A percentile compares a stretch with the other conserved stretches of the same genome.
Conservation (phyloP, 148 eudicot genomes). For the Agrostemma githago region DNA sequence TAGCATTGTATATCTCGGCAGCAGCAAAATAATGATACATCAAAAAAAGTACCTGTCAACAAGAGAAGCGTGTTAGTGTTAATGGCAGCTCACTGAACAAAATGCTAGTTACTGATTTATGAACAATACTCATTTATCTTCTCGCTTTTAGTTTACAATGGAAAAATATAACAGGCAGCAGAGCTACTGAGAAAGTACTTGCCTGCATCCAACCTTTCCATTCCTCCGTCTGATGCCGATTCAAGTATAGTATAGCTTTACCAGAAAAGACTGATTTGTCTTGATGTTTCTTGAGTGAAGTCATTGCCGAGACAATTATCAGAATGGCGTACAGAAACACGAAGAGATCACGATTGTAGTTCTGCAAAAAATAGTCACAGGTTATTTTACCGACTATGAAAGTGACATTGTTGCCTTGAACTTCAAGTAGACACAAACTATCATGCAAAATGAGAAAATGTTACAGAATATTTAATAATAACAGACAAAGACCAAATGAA, state of each 20-base stretch:
- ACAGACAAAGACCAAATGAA: neutral
- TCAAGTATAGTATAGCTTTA: slow-evolving; percentile 73
- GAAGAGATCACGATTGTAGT: slow-evolving; percentile 88
- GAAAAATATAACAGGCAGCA: neutral
- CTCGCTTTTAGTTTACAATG: neutral
- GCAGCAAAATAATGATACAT: slow-evolving; percentile 97
- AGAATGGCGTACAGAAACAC: slow-evolving; percentile 69
- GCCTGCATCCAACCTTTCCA: slow-evolving; percentile 99
- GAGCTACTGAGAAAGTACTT: slow-evolving; percentile 27
- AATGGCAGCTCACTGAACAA: slow-evolving; percentile 7
- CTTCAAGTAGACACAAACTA: neutral
- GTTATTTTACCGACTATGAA: neutral
- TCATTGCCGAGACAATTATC: slow-evolving; percentile 75
- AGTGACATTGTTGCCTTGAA: slow-evolving; percentile 5
- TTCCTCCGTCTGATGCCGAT: slow-evolving; percentile 97
- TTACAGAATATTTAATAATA: neutral
- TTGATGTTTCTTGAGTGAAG: slow-evolving; percentile 79
- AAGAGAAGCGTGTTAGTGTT: slow-evolving; percentile 16
- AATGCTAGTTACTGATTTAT: neutral
- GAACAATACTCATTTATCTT: neutral
- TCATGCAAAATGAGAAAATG: neutral
- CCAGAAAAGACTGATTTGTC: slow-evolving; percentile 90
- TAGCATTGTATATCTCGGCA: slow-evolving; percentile 88
- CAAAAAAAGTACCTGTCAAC: slow-evolving; percentile 71
- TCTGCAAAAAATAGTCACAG: slow-evolving; percentile 45